Evolutionary conservation across 129 eudicot species (phyloP), one percentile per base, ranked within the genome.

Genomic region (Arctium minus): DNA sequence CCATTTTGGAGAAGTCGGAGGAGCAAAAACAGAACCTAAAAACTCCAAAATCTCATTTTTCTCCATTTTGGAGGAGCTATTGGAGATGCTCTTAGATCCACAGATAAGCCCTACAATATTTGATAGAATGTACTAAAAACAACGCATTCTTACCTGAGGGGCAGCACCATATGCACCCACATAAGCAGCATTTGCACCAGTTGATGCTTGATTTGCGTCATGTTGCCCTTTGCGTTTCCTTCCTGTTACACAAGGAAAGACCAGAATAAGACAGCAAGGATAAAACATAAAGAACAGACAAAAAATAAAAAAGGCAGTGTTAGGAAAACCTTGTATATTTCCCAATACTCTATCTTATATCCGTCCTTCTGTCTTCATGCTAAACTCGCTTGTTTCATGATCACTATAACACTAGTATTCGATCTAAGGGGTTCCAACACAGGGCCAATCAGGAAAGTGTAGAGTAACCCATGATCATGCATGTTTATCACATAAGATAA

Each of bases 181-280:
- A 89, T 94, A 94, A 17, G 90, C 92, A 48, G 92, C 91, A 80
- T 84, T 91, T 36, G 71, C 70, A 91, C 92, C 96, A 36, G 79
- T 83, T 6, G 91, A 88, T 13, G 90, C 94, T 87, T 94, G 98
- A 88, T 89, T 91, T 15, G 93, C 82, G 85, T 94, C 97, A 80
- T 89, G 91, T 73, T 92, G 98, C 6, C 92, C 98, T 73, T 92
- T 94, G 27, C 88, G 85, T 92, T 91, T 94, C 86, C 86, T 91
- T 75, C 97, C 98, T 92, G 81, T 81, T 78, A 65, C 62, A 80
- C 4, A 40, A 68, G 50, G 37, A 10, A 42, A 75, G 27, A 60
- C 29, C 68, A 60, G 9, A 60, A 60, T 60, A 60, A 50, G 18
- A 50, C 18, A 50, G 62, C 2, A 42, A 22, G 38, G 44, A 68